phyloP scores from a whole-genome alignment of 768 basidiomycete species.

The Suillus ampliporus region DNA sequence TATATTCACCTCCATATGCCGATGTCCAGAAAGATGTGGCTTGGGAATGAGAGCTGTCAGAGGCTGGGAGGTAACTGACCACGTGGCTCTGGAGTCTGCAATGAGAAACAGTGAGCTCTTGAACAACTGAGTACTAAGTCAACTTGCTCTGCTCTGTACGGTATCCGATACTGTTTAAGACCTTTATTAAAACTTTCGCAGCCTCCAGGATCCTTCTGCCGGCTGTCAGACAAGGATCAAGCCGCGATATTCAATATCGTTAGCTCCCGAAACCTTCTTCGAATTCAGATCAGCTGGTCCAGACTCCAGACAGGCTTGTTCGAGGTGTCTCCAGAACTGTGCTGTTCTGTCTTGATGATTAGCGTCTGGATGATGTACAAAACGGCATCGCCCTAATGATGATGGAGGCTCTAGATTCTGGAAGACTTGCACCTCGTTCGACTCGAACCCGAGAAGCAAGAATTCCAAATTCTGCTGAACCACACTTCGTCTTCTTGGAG shows the following conservation, averaged over 20 bases:
- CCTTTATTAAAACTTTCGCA: background rate
- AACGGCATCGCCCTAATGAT: too few relatives aligned
- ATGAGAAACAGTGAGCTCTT: too few relatives aligned
- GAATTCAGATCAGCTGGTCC: background rate
- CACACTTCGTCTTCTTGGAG: background rate
- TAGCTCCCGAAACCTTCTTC: background rate
- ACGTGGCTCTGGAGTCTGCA: background rate
- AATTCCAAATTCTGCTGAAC: background rate
- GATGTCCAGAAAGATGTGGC: conserved; percentile 5
- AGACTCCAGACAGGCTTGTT: background rate
- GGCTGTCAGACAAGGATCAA: conserved; percentile 4
- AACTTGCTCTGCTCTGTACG: too few relatives aligned
- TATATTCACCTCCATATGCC: conserved; percentile 48
- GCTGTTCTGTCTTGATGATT: background rate
- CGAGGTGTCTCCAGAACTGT: background rate
- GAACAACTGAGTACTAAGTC: background rate
- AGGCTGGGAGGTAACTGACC: background rate
- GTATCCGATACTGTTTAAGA: too few relatives aligned
- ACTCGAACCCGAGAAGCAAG: background rate
- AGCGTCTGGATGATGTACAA: background rate
- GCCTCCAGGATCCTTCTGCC: background rate
- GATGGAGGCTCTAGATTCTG: background rate
- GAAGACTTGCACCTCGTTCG: background rate
- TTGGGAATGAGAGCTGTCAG: conserved; percentile 11
- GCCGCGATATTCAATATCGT: background rate